phyloP scores from a whole-genome alignment of 73 alveolate genomes.

The Blepharisma stoltei region DNA sequence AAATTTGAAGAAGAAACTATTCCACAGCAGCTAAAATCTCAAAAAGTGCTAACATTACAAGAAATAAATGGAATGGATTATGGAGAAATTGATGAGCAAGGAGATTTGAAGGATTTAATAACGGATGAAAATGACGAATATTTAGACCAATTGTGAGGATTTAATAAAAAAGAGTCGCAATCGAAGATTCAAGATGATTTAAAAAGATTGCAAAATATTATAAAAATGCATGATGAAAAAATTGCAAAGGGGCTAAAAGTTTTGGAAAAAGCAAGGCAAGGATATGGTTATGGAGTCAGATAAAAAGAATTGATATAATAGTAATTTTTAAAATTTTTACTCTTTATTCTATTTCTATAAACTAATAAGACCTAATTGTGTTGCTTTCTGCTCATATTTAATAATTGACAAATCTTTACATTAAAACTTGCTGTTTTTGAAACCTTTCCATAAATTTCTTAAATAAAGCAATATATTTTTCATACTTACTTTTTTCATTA shows the following conservation, averaged over 20 bases:
- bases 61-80: background rate
- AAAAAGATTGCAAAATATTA: background rate
- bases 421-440: too few species aligned
- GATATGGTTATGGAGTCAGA: too few species aligned
- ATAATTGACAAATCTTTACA: too few species aligned
- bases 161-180: background rate
- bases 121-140: conserved; percentile 12
- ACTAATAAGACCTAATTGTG: too few species aligned
- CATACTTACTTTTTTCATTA: too few species aligned
- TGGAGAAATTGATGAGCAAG: conserved; percentile 8
- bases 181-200: too few species aligned
- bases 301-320: too few species aligned
- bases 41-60: background rate
- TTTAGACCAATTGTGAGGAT: background rate
- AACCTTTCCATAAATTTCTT: too few species aligned
- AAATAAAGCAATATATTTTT: too few species aligned
- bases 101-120: background rate
- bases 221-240: conserved; percentile 17
- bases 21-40: background rate
- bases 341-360: too few species aligned
- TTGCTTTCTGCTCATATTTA: too few species aligned
- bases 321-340: too few species aligned
- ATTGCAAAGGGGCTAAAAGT: conserved; percentile 14
- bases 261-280: background rate
- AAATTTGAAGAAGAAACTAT: background rate